A percentile compares a stretch with the other conserved stretches of the same genome.
Conservation (phyloP, 306 rosid genomes). For the Quercus wislizeni region DNA sequence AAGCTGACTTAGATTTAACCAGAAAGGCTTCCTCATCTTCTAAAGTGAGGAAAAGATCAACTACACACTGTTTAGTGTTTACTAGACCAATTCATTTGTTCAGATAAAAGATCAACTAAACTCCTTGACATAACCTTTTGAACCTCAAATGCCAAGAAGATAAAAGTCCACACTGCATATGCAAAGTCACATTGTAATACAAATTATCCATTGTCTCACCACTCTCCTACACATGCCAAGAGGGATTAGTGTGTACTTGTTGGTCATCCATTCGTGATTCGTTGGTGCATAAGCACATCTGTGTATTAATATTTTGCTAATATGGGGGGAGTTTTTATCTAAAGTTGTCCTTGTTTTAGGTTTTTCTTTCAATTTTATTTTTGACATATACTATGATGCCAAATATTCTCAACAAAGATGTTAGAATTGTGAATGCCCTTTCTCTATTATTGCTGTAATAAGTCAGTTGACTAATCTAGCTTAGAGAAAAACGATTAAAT, state of each 20-base stretch:
- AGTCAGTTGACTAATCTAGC: not conserved
- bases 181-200: too few species aligned
- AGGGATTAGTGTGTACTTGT: not conserved
- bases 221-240: not conserved
- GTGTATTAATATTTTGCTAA: not conserved
- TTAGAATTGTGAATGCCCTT: too few species aligned
- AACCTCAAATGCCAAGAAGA: too few species aligned
- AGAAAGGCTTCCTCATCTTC: too few species aligned
- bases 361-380: not conserved
- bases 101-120: too few species aligned
- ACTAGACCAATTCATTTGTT: too few species aligned
- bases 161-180: too few species aligned
- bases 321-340: not conserved
- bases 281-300: not conserved
- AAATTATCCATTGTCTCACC: too few species aligned
- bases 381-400: not conserved
- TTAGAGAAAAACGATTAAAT: constrained; percentile 13
- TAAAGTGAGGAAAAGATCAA: too few species aligned
- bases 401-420: not conserved
- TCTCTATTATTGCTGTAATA: not conserved
- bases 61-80: too few species aligned
- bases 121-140: too few species aligned
- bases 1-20: too few species aligned
- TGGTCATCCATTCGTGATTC: not conserved
- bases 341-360: not conserved